Evolutionary conservation across 2,329 filamentous ascomycete genomes (phyloP).

Genomic region (Trichoderma citrinoviride): DNA sequence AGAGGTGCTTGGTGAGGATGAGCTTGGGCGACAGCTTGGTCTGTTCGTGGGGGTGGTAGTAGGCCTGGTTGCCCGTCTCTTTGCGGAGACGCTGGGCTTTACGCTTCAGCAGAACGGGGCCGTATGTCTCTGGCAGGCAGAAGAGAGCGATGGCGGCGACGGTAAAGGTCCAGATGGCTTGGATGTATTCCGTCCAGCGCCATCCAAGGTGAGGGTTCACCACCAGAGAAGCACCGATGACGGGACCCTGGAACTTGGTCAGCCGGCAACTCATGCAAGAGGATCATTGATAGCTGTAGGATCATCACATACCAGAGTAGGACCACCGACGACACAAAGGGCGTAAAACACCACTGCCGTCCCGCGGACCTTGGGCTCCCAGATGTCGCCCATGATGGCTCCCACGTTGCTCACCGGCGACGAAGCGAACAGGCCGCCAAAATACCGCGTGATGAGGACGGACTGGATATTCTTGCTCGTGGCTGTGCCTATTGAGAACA

Average conservation of each 20-base stretch:
- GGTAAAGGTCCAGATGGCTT: slow-evolving; percentile 56
- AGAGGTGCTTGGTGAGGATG: slow-evolving; percentile 41
- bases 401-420: slow-evolving; percentile 60
- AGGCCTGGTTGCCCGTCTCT: slow-evolving; percentile 50
- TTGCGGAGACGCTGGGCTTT: slow-evolving; percentile 56
- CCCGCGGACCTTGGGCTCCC: slow-evolving; percentile 50
- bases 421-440: slow-evolving; percentile 60
- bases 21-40: slow-evolving; percentile 44
- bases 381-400: slow-evolving; percentile 61
- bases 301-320: slow-evolving; percentile 40
- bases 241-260: slow-evolving; percentile 28
- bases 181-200: slow-evolving; percentile 50
- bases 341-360: slow-evolving; percentile 61
- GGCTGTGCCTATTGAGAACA: slow-evolving; percentile 60
- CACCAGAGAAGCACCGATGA: slow-evolving; percentile 40
- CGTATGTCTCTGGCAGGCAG: slow-evolving; percentile 58
- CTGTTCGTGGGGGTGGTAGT: slow-evolving; percentile 46
- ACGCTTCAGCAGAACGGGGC: slow-evolving; percentile 51
- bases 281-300: too few species aligned
- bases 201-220: slow-evolving; percentile 40
- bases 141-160: slow-evolving; percentile 50
- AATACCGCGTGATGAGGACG: slow-evolving; percentile 61
- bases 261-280: neutral
- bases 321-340: slow-evolving; percentile 56
- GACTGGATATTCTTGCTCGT: slow-evolving; percentile 56